Percentiles rank a stretch among this genome's conserved stretches.
phyloP scores from a whole-genome alignment of 371 early-diverging fungal genomes.

The Rhizopus sp. region DNA sequence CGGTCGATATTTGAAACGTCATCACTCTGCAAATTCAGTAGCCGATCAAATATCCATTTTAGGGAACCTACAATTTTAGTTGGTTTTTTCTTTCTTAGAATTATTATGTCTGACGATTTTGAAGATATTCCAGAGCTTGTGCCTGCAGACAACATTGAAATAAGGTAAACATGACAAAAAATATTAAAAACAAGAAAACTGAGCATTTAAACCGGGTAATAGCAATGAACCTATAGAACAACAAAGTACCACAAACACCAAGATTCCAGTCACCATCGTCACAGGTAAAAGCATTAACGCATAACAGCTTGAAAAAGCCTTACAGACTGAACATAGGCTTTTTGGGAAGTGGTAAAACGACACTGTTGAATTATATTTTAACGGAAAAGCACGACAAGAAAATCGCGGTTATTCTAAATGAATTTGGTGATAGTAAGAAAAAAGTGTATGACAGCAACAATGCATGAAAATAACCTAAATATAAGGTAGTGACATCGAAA shows the following conservation, averaged over 20 bases:
- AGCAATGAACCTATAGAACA: not conserved
- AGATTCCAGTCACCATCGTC: conserved; percentile 77
- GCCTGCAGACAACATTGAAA: conserved; percentile 17
- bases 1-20: no score
- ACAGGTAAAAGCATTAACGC: conserved; percentile 44
- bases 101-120: conserved; percentile 29
- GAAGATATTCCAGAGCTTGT: conserved; percentile 64
- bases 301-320: not conserved
- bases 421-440: conserved; percentile 74
- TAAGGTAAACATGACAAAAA: not conserved
- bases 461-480: not conserved
- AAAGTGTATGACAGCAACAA: not conserved
- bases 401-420: conserved; percentile 94
- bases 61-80: no score
- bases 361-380: conserved; percentile 87
- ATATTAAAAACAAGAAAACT: not conserved
- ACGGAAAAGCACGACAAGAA: conserved; percentile 90
- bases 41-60: not conserved
- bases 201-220: not conserved
- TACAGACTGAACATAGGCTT: conserved; percentile 52
- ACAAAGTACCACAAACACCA: conserved; percentile 19
- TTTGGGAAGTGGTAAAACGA: conserved; percentile 95
- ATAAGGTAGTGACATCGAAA: conserved; percentile 90
- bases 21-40: not conserved
- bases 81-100: conserved; percentile 1